A percentile compares a stretch with the other conserved stretches of the same genome.
These are phyloP conservation scores for Penicillium cataractarum DNA, from an alignment of 495 filamentous ascomycete species.

Conservation along the genomic window DNA sequence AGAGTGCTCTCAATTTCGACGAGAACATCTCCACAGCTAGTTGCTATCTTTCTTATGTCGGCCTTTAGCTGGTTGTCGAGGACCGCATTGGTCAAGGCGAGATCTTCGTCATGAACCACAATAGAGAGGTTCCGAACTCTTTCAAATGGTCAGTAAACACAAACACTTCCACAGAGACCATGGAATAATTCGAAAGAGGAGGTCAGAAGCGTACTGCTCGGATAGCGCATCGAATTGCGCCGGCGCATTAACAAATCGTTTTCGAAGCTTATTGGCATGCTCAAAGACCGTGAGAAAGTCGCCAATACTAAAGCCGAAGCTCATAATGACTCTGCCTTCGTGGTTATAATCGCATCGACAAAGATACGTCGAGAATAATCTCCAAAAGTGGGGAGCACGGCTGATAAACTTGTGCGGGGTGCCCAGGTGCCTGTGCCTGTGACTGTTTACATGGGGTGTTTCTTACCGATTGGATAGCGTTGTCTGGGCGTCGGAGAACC, in stretches of 20 bases:
- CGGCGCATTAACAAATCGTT: slow-evolving; percentile 2
- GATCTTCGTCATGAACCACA: background rate
- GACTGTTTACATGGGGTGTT: background rate
- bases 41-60: background rate
- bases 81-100: background rate
- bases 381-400: background rate
- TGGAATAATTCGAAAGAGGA: too few relatives aligned
- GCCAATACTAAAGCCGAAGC: background rate
- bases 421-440: background rate
- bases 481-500: background rate
- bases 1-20: background rate
- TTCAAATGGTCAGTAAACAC: too few relatives aligned
- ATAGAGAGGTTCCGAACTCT: background rate
- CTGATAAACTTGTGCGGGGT: background rate
- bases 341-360: background rate
- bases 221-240: background rate
- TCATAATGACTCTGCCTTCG: background rate
- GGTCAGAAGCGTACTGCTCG: background rate
- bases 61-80: background rate
- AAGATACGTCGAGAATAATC: background rate
- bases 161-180: background rate
- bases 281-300: background rate
- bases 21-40: background rate
- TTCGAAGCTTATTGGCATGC: background rate
- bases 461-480: background rate